Base-by-base conservation (phyloP, 1,284 basidiomycete species). In the Ceratobasidium sp. region DNA sequence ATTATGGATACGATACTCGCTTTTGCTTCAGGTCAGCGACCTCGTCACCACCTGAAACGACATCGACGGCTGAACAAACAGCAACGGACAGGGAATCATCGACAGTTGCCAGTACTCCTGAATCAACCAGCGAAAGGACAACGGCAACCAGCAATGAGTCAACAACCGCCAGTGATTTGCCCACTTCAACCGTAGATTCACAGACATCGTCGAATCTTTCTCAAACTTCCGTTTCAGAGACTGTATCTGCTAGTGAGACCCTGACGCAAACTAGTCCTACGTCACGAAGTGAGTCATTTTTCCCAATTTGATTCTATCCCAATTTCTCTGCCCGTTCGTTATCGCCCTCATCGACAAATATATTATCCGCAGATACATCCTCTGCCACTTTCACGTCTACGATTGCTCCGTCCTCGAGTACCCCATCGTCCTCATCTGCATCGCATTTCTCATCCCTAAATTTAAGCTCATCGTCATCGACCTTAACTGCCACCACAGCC, bases 231-330 rank as follows among this genome's bases (percentile, higher is more conserved):
- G 53, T 27, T 14, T 57, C 66, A 11, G 53, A 56, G 22, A 45
- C 54, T 41, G 27, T 41, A 29, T 29, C 66, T 19, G 44, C 41
- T 19, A 72, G 29, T n/a, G 44, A 17, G 44, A 51, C 27, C 36
- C 41, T 44, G 11, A 71, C 66, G 17, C 59, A 22, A 27, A 62
- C 69, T 24, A 50, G 31, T 48, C 17, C 44, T n/a, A 59, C 57
- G 2, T 41, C 69, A 22, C 69, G 31, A 72, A 57, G 69, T 72
- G 45, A 72, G 69, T 17, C 47, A 50, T 19, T 36, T 29, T 9
- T 31, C 36, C 27, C 33, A 15, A 44, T 15, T 31, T 6, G 8
- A 33, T 36, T 8, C 11, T 50, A 48, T 54, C 45, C 27, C 45
- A n/a, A n/a, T 44, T 19, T 51, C 57, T 22, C 29, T 41, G 6